These are phyloP conservation scores for Blastocystis sp. DNA, from an alignment of 352 stramenopile genomes.

Conservation along the genomic window DNA sequence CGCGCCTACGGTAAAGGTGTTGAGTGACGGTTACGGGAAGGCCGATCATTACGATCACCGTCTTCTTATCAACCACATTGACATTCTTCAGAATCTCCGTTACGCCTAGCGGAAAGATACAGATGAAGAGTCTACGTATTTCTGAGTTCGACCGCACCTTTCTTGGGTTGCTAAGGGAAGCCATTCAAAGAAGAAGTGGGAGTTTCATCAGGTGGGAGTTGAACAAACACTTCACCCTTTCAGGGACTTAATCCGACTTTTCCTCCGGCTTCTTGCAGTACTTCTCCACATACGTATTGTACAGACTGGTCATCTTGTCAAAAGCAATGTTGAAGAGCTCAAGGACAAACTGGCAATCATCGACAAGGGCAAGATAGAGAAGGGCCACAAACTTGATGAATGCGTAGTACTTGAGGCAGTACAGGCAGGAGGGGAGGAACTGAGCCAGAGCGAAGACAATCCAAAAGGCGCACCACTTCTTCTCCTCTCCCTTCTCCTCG, in stretches of 20 bases:
- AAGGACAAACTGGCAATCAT: slow-evolving; percentile 37
- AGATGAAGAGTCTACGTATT: background rate
- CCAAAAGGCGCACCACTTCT: slow-evolving; percentile 61
- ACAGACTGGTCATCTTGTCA: background rate
- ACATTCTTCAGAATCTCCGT: slow-evolving; percentile 37
- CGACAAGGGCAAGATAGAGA: slow-evolving; percentile 47
- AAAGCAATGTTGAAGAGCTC: background rate
- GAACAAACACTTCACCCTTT: background rate
- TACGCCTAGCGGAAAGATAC: background rate
- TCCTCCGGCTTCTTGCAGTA: background rate
- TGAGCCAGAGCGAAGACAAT: slow-evolving; percentile 39
- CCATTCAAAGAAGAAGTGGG: slow-evolving; percentile 23
- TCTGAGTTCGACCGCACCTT: slow-evolving; percentile 22
- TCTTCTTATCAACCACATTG: slow-evolving; percentile 73
- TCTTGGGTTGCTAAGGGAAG: background rate
- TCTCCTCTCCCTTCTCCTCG: slow-evolving; percentile 50
- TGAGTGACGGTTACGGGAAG: slow-evolving; percentile 73
- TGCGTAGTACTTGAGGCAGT: slow-evolving; percentile 45
- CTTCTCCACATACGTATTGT: slow-evolving; percentile 28
- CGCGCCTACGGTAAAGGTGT: slow-evolving; percentile 72
- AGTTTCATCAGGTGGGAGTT: background rate
- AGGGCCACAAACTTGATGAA: slow-evolving; percentile 38
- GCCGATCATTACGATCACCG: slow-evolving; percentile 84
- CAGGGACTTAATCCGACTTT: background rate
- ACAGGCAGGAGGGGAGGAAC: slow-evolving; percentile 26